Evolutionary conservation across 805 yeast genomes (phyloP).

Genomic region (Candida ulmi): DNA sequence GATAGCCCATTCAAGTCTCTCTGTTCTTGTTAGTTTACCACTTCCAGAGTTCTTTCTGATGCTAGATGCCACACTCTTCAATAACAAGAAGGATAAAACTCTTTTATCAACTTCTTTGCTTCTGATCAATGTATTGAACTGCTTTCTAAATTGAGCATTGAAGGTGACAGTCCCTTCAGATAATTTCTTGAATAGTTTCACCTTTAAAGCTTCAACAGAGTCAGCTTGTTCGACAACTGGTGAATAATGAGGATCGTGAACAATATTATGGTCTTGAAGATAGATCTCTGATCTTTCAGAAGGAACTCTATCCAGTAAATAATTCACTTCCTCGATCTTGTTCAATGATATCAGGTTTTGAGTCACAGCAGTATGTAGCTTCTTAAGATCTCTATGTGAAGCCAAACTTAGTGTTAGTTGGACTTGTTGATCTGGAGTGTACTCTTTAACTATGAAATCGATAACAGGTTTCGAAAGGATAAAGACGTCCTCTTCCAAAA

Average conservation of each 20-base stretch:
- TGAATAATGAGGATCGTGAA: background rate
- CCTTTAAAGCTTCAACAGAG: background rate
- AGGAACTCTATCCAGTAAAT: background rate
- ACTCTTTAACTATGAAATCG: background rate
- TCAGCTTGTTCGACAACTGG: background rate
- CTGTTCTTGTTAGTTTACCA: constrained; percentile 4
- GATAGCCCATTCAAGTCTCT: constrained; percentile 5
- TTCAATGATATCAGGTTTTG: background rate
- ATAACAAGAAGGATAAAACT: constrained; percentile 3
- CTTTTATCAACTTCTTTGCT: constrained; percentile 4
- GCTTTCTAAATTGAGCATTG: constrained; percentile 3
- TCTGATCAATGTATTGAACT: background rate
- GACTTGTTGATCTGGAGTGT: background rate
- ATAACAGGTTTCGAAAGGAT: background rate
- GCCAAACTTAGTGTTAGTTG: background rate
- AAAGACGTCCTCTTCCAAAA: background rate
- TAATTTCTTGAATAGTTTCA: background rate
- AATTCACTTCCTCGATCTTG: background rate
- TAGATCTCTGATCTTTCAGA: background rate
- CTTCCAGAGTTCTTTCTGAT: background rate
- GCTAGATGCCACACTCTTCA: constrained; percentile 3
- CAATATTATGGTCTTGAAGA: background rate
- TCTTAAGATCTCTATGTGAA: background rate
- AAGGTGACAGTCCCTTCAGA: background rate
- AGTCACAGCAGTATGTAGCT: background rate